Evolutionary conservation across 805 yeast species (phyloP), one percentile per base, ranked within the genome.

Genomic region (Metschnikowia drakensbergensis): DNA sequence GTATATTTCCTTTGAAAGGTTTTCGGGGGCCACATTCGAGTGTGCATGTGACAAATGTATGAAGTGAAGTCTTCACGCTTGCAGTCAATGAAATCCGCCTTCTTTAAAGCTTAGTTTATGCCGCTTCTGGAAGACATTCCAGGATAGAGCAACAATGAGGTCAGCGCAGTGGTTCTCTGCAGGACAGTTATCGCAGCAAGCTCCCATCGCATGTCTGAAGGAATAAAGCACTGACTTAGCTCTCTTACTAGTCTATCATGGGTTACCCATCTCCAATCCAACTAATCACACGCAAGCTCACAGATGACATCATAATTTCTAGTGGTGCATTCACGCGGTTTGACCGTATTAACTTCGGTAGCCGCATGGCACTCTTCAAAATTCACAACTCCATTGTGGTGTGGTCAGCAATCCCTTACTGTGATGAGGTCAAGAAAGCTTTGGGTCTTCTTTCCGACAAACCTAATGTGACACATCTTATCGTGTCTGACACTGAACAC

Each of bases 401-500:
- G n/a, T 82, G 82, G 78, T 74, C 82, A 3, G 78, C 84, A 2
- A 66, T 82, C 31, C 87, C 87, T 2, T 74, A 76, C 54, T 77
- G 81, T 4, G 67, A 67, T 2, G 74, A 67, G 22, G 76, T 78
- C 5, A 66, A 67, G 25, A 64, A 65, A 34, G 71, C 77, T 1
- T 51, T 81, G 48, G 59, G 66, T 46, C 53, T 60, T 31, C 51
- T 67, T 22, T 62, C 69, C 0, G 63, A 64, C 41, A 49, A 65
- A 9, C 56, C 62, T 29, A 71, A 73, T 28, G 70, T 82, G 36
- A 61, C 75, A 1, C 76, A 80, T 52, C 67, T 82, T 33, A 71
- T 85, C 37, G 71, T 84, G 41, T 88, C 89, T 2, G 87, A 84
- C 58, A 58, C 54, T 30, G 86, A 81, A 53, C 90, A 84, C 58